Base-by-base conservation (phyloP, 257 asterid genomes). In the Nicotiana knightiana region DNA sequence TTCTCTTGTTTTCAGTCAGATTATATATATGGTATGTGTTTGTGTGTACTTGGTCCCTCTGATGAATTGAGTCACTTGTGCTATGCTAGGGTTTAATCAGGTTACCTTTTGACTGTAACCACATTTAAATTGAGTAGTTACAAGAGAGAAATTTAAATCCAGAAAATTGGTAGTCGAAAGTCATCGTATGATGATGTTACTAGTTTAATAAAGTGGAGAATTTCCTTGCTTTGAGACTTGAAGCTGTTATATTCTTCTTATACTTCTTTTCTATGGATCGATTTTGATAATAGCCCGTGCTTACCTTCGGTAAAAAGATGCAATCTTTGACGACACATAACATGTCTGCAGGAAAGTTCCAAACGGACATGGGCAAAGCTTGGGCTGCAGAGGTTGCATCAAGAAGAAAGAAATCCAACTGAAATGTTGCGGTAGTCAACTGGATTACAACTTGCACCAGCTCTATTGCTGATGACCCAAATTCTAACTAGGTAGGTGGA, bases 341-440 rank as follows among this genome's bases (percentile, higher is more conserved):
- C 62, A 57, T 62, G 65, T 88, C 21, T 82, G 65, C 89, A 95
- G 98, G 99, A 58, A 93, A 95, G 90, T 95, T 95, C 89, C 99
- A 95, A 82, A 95, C 98, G 6, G 97, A 91, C 62, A 35, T 93
- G 83, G 99, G 99, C 13, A 95, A 92, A 87, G 93, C 99, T 65
- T 95, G 98, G 99, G 99, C 98, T 55, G 83, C 85, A 58, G 99
- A 93, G 88, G 84, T 95, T n/a, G 91, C 91, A 75, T 93, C 97
- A 77, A 91, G 95, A 82, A 86, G 90, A 87, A 87, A 89, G 78
- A 85, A 83, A 43, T 76, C 75, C 70, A 58, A 59, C 75, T 43
- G 13, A 81, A 18, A 3, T 3, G 55, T 46, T 70, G 21, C 4
- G 16, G 63, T 51, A 73, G 46, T 73, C 61, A 51, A 26, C 43